A percentile compares a stretch with the other conserved stretches of the same genome.
Evolutionary conservation across 2,329 filamentous ascomycete species (phyloP).

Genomic region (Botryotinia narcissicola): DNA sequence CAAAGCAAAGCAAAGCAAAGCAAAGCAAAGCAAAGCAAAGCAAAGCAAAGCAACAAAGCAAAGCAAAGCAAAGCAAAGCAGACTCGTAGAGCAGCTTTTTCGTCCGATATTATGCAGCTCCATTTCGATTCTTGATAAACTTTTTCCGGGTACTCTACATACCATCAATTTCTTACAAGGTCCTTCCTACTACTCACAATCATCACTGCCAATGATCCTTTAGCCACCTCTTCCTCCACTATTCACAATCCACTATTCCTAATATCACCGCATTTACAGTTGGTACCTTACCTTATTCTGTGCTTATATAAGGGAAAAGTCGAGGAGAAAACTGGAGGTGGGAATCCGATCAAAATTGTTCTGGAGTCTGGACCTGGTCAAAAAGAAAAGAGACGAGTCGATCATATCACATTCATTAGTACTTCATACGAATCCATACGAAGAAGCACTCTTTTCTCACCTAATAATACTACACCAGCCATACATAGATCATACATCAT

Average conservation of each 20-base stretch:
- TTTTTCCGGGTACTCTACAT: not conserved
- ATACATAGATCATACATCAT: not conserved
- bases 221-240: not conserved
- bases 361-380: constrained; percentile 6
- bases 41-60: too few species aligned
- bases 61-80: not conserved
- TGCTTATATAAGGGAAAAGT: constrained; percentile 4
- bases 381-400: not conserved
- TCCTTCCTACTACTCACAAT: not conserved
- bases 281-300: constrained; percentile 13
- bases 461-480: not conserved
- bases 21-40: not conserved
- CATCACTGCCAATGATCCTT: not conserved
- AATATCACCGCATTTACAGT: constrained; percentile 12
- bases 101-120: not conserved
- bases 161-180: not conserved
- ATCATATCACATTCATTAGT: not conserved
- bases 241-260: not conserved
- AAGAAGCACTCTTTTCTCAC: not conserved
- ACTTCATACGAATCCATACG: not conserved
- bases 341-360: not conserved
- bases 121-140: not conserved
- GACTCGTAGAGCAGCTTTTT: not conserved
- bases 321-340: not conserved
- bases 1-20: not conserved